phyloP scores from a whole-genome alignment of 306 rosid genomes.

The Cucumis cinereus region DNA sequence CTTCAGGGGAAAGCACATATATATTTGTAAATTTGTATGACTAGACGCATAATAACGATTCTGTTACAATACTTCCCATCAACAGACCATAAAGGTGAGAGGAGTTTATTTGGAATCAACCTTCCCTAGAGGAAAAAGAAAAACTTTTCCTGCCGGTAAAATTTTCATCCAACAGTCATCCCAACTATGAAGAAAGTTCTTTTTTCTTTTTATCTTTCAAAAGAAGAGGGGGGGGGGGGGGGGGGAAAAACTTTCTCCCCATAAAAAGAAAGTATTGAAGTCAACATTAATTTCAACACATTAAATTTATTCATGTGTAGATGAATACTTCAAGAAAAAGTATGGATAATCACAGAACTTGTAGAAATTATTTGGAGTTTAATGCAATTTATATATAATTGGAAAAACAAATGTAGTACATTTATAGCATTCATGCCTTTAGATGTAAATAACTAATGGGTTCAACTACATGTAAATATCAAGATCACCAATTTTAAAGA shows the following conservation, averaged over 20 bases:
- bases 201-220: too few species aligned
- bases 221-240: too few species aligned
- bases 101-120: neutral
- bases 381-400: neutral
- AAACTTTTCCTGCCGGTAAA: neutral
- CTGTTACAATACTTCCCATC: neutral
- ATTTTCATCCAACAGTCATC: neutral
- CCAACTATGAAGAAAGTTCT: neutral
- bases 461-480: neutral
- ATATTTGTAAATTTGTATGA: neutral
- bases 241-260: neutral
- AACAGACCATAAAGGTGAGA: neutral
- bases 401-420: neutral
- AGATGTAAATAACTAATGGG: neutral
- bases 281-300: neutral
- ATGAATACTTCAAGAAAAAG: neutral
- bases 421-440: neutral
- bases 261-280: neutral
- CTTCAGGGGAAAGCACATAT: neutral
- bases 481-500: neutral
- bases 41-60: neutral
- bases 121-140: neutral
- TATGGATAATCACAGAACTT: neutral
- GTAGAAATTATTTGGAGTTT: neutral
- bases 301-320: neutral